A percentile compares a stretch with the other conserved stretches of the same genome.
Evolutionary conservation across 192 early-diverging fungal species (phyloP).

Genomic region (Coemansia sp.): DNA sequence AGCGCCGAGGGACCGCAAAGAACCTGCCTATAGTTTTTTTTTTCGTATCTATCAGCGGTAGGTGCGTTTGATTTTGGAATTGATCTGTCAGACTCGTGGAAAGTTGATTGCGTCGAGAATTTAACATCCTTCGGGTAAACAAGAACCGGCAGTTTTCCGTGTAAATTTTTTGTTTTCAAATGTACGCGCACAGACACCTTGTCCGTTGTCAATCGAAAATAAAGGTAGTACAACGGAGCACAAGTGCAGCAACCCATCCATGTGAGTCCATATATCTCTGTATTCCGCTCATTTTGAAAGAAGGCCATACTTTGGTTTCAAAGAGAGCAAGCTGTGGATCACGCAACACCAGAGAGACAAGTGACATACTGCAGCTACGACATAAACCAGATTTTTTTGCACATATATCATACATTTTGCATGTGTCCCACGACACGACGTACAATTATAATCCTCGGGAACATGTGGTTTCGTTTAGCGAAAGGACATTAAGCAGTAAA

Average conservation of each 20-base stretch:
- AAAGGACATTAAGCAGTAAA: not conserved
- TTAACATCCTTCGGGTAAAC: not conserved
- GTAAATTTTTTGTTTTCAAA: not conserved
- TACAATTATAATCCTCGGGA: not conserved
- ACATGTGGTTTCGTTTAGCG: not conserved
- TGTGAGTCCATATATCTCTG: not conserved
- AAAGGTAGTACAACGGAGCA: not conserved
- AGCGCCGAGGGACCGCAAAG: no score
- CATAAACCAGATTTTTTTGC: not conserved
- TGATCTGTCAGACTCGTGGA: no score
- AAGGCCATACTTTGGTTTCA: not conserved
- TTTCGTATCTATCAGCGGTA: no score
- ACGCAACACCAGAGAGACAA: not conserved
- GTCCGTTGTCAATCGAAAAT: not conserved
- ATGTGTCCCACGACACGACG: not conserved
- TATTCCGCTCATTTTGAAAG: not conserved
- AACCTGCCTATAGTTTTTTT: no score
- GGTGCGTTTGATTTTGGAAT: no score
- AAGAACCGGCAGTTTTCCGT: not conserved
- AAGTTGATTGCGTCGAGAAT: not conserved
- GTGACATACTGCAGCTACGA: constrained; percentile 1
- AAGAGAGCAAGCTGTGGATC: not conserved
- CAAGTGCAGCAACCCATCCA: not conserved
- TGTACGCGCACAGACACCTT: not conserved
- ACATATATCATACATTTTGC: not conserved